These are phyloP conservation scores for Fusarium ramigenum DNA, from an alignment of 2,329 filamentous ascomycete species.

Conservation along the genomic window DNA sequence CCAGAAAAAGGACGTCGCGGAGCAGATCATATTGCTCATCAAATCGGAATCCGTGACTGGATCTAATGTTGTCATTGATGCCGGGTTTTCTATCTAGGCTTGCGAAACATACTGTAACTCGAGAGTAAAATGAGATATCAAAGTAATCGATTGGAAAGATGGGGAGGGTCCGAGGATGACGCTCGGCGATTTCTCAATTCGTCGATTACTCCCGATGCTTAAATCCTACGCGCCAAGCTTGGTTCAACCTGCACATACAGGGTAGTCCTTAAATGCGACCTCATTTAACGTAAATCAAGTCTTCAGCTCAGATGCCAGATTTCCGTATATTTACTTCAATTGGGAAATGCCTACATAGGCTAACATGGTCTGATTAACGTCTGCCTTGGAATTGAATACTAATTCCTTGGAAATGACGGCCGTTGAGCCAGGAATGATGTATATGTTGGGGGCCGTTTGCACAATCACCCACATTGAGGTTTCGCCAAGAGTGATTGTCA, in stretches of 20 bases:
- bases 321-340: background rate
- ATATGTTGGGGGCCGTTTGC: background rate
- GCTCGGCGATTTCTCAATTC: background rate
- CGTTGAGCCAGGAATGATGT: accelerated
- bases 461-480: accelerated
- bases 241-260: background rate
- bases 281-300: too few species aligned
- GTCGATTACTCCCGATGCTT: background rate
- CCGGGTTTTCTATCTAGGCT: background rate
- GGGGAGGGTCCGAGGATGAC: too few species aligned
- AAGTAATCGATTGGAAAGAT: background rate
- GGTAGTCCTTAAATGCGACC: background rate
- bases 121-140: accelerated
- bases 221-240: background rate
- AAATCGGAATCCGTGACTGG: background rate
- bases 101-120: accelerated
- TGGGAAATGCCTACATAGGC: accelerated
- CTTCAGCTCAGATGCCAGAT: background rate
- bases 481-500: background rate
- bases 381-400: background rate
- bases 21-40: background rate
- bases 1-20: background rate
- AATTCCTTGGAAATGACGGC: background rate
- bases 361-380: accelerated
- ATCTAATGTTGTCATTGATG: background rate